Evolutionary conservation across 805 yeast species (phyloP).

Genomic region (Zygoascus bituminiphila): DNA sequence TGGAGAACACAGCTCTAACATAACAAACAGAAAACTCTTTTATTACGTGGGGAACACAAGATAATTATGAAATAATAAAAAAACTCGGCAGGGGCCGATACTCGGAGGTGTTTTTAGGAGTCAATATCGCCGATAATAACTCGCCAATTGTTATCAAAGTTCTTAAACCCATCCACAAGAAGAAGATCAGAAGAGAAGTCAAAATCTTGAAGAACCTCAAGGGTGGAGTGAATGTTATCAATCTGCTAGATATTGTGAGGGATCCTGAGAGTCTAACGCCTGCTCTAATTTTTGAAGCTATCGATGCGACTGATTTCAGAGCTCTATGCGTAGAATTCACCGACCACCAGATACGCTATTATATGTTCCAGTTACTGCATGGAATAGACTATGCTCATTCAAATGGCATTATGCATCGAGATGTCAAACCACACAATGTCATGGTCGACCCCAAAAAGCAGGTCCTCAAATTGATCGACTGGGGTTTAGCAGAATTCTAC

Average conservation of each 20-base stretch:
- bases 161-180: conserved; percentile 84
- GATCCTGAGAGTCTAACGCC: conserved; percentile 76
- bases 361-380: conserved; percentile 70
- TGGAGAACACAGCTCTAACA: neutral
- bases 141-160: conserved; percentile 75
- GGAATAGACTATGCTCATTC: conserved; percentile 88
- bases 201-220: conserved; percentile 77
- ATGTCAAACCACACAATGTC: conserved; percentile 88
- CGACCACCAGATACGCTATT: conserved; percentile 67
- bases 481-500: conserved; percentile 93
- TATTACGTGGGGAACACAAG: conserved; percentile 77
- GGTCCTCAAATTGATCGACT: conserved; percentile 71
- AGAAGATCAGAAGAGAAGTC: conserved; percentile 86
- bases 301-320: conserved; percentile 80
- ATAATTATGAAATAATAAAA: conserved; percentile 74
- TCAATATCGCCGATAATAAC: conserved; percentile 47
- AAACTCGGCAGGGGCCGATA: conserved; percentile 91
- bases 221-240: conserved; percentile 75
- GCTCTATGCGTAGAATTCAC: conserved; percentile 74
- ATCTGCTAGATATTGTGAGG: conserved; percentile 73
- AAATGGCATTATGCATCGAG: conserved; percentile 92
- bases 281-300: conserved; percentile 76
- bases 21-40: conserved; percentile 41
- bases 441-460: conserved; percentile 72
- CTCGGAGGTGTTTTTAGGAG: conserved; percentile 87